phyloP scores from a whole-genome alignment of 805 yeast species.

The Candida palmyrensis region DNA sequence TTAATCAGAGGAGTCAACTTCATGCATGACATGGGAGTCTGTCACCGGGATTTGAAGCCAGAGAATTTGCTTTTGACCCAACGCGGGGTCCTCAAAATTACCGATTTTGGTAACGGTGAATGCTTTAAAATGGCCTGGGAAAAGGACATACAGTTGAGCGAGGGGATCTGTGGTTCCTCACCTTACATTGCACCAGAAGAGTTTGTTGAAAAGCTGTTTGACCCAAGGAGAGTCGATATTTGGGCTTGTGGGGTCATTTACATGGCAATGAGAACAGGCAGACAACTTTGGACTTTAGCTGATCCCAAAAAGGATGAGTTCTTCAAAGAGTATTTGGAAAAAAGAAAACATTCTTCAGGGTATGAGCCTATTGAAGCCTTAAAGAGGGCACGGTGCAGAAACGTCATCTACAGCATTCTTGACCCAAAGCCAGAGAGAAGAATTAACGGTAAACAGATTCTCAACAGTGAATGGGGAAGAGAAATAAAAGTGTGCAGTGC shows the following conservation, averaged over 20 bases:
- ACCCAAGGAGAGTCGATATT: constrained; percentile 76
- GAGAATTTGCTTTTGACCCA: constrained; percentile 75
- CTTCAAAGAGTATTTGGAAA: constrained; percentile 65
- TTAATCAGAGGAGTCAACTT: constrained; percentile 76
- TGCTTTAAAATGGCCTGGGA: constrained; percentile 88
- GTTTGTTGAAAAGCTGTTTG: constrained; percentile 59
- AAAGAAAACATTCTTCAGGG: constrained; percentile 78
- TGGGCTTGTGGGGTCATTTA: constrained; percentile 94
- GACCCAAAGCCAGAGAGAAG: constrained; percentile 89
- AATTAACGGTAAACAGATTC: constrained; percentile 80
- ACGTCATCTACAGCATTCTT: constrained; percentile 86
- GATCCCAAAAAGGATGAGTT: constrained; percentile 71
- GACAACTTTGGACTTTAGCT: constrained; percentile 89
- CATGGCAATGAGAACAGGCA: constrained; percentile 92
- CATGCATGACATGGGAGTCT: constrained; percentile 87
- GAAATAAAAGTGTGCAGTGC: constrained; percentile 78
- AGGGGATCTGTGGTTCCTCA: constrained; percentile 78
- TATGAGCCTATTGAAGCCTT: constrained; percentile 87
- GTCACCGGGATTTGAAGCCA: constrained; percentile 86
- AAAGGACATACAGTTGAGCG: constrained; percentile 58
- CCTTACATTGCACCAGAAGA: constrained; percentile 94
- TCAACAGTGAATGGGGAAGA: constrained; percentile 94
- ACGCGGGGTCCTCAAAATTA: constrained; percentile 69
- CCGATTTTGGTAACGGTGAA: constrained; percentile 85
- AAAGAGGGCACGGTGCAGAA: constrained; percentile 84